These are phyloP conservation scores for Oldenlandia corymbosa DNA, from an alignment of 257 asterid genomes.

Conservation along the genomic window DNA sequence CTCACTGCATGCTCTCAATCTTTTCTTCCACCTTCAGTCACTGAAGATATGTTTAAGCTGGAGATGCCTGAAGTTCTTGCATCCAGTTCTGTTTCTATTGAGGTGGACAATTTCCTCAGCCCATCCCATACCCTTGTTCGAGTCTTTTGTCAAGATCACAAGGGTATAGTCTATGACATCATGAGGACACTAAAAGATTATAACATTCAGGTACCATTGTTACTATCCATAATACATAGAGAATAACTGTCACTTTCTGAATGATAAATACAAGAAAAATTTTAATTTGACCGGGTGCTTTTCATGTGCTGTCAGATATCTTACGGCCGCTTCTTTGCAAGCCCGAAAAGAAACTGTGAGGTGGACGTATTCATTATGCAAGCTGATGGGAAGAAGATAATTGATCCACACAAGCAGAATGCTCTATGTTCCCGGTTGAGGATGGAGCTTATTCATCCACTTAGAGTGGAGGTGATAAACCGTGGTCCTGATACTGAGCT, in stretches of 20 bases:
- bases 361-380: slow-evolving; percentile 63
- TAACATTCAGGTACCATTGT: slow-evolving; percentile 50
- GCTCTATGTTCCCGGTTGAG: slow-evolving; percentile 44
- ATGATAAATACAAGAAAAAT: background rate
- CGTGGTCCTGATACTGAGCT: slow-evolving; percentile 74
- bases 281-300: background rate
- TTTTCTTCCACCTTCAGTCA: slow-evolving; percentile 42
- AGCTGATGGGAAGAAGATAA: slow-evolving; percentile 54
- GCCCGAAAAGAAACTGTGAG: slow-evolving; percentile 41
- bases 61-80: slow-evolving; percentile 23
- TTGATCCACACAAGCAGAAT: slow-evolving; percentile 33
- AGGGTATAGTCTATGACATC: slow-evolving; percentile 67
- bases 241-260: too few relatives aligned
- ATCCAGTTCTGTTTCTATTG: slow-evolving; percentile 37
- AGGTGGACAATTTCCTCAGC: slow-evolving; percentile 55
- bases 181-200: slow-evolving; percentile 70
- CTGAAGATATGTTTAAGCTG: slow-evolving; percentile 40
- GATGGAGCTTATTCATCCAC: slow-evolving; percentile 55
- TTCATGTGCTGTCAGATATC: slow-evolving; percentile 34
- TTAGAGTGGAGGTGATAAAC: slow-evolving; percentile 48
- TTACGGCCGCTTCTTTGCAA: slow-evolving; percentile 52
- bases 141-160: slow-evolving; percentile 60
- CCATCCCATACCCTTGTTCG: slow-evolving; percentile 62
- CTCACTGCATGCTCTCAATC: slow-evolving; percentile 45
- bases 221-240: background rate